Conservation (phyloP, 306 rosid genomes). For the Canavalia ensiformis region DNA sequence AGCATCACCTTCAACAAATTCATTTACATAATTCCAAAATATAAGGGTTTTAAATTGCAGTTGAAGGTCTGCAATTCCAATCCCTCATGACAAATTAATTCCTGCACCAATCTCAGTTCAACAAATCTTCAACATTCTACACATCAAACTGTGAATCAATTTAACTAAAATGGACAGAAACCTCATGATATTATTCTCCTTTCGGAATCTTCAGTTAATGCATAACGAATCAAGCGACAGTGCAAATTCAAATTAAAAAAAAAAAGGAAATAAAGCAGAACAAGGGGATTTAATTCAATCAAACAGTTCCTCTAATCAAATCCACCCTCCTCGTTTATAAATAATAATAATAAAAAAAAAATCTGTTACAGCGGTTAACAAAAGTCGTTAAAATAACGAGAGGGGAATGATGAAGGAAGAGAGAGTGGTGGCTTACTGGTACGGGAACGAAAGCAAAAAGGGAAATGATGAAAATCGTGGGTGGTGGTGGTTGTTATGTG, state of each 20-base stretch:
- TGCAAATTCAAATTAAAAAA: neutral
- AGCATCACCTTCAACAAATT: neutral
- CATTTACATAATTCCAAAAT: neutral
- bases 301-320: slow-evolving; percentile 30
- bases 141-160: neutral
- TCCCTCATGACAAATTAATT: slow-evolving; percentile 10
- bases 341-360: neutral
- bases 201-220: neutral
- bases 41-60: neutral
- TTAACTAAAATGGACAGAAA: neutral
- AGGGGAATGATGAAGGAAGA: slow-evolving; percentile 1
- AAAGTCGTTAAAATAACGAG: slow-evolving; percentile 7
- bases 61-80: neutral
- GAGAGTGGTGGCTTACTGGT: slow-evolving; percentile 53
- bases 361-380: slow-evolving; percentile 9
- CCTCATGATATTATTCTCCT: neutral
- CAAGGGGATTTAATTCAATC: slow-evolving; percentile 14
- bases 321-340: neutral
- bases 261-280: neutral
- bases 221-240: slow-evolving; percentile 6
- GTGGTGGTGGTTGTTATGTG: neutral
- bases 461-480: slow-evolving; percentile 8
- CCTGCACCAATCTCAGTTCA: neutral
- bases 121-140: neutral
- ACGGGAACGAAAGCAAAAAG: slow-evolving; percentile 8